These are phyloP conservation scores for Talaromyces trachyspermus DNA, from an alignment of 495 filamentous ascomycete genomes.

Conservation along the genomic window DNA sequence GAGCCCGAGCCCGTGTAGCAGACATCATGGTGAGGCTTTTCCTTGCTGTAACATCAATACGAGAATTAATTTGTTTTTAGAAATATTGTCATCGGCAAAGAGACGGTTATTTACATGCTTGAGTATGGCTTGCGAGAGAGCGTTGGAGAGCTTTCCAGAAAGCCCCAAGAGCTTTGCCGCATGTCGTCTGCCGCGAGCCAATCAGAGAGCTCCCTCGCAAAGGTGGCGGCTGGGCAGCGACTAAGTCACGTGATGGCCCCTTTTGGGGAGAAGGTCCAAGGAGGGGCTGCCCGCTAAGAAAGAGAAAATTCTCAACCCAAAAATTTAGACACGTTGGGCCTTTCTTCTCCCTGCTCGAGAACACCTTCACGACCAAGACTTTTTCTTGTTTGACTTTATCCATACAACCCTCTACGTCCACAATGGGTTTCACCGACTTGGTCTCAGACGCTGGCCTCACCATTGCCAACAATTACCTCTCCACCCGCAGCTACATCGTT, in stretches of 20 bases:
- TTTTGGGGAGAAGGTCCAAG: neutral
- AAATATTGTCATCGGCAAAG: too few relatives aligned
- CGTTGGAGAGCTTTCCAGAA: conserved; percentile 6
- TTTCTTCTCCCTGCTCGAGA: conserved; percentile 20
- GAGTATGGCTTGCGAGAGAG: neutral
- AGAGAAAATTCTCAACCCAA: conserved; percentile 30
- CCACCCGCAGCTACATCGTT: conserved; percentile 85
- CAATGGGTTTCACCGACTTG: conserved; percentile 96
- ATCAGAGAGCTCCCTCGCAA: neutral
- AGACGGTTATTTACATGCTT: neutral
- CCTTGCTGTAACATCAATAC: neutral
- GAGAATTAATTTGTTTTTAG: too few relatives aligned
- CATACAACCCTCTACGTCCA: conserved; percentile 25
- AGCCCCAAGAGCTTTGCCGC: neutral
- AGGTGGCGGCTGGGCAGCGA: conserved; percentile 1
- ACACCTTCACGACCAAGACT: conserved; percentile 15
- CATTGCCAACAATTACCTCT: conserved; percentile 84
- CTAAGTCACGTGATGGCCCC: conserved; percentile 6
- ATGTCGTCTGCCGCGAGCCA: neutral
- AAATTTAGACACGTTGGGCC: conserved; percentile 2
- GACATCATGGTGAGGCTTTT: neutral
- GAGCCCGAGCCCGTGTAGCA: neutral
- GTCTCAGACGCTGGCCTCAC: conserved; percentile 78
- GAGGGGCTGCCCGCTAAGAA: conserved; percentile 9
- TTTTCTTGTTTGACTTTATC: conserved; percentile 8